Evolutionary conservation across 2,329 filamentous ascomycete species (phyloP), one percentile per base, ranked within the genome.

Genomic region (Fusarium redolens): DNA sequence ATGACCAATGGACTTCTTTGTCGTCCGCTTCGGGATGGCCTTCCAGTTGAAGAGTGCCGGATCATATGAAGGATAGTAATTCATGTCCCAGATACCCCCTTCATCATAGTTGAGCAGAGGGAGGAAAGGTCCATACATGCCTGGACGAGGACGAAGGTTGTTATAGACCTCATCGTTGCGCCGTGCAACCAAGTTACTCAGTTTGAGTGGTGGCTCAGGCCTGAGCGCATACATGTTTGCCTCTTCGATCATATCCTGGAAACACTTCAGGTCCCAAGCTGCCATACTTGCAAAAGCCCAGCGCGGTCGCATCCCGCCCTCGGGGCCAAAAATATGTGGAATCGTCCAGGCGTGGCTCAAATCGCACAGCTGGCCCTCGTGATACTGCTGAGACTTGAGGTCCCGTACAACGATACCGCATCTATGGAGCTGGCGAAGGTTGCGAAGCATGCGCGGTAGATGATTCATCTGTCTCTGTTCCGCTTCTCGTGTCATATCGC

Each of bases 261-360:
- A 70, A 15, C 45, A 65, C 7, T 18, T 31, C 3, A 73, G 14
- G 25, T 72, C 69, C 65, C 60, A 70, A 2, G 65, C 69, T 15
- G 69, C 69, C 65, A 72, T 70, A 5, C 69, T 70, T 3, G 12
- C 17, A 40, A 69, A 72, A 1, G 3, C 2, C 69, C 69, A 72
- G 4, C 1, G 9, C 15, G 64, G 40, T 14, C 15, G 64, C 0
- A 61, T 3, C 5, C 41, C 56, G 8, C 37, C 11, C 1, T 54
- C 59, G 2, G 69, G 65, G 5, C n/a, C 55, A 0, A 43, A 17
- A 7, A 58, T 18, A 1, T 72, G 69, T 4, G 69, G 69, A 25
- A 73, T 47, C 2, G 69, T 67, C 69, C 69, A 73, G 7, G 69
- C 30, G 7, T 61, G 44, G 18, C 65, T 66, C 0, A 72, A 55